phyloP scores from a whole-genome alignment of 331 rosid genomes.

The Quercus phellos region DNA sequence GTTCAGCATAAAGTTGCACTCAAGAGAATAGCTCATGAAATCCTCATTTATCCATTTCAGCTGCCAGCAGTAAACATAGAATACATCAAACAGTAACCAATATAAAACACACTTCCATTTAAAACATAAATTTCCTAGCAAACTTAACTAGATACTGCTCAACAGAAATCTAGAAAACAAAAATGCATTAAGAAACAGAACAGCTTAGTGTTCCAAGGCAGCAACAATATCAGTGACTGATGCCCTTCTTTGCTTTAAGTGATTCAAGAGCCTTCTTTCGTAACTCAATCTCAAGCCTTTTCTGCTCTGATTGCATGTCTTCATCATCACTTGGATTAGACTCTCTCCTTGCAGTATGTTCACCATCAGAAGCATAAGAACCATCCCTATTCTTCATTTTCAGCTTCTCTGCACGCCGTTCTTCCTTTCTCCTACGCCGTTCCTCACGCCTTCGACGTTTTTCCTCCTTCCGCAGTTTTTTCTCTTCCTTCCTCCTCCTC shows the following conservation, averaged over 20 bases:
- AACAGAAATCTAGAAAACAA: background rate
- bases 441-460: constrained; percentile 76
- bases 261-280: constrained; percentile 94
- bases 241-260: constrained; percentile 52
- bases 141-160: constrained; percentile 13
- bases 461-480: constrained; percentile 76
- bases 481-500: constrained; percentile 82
- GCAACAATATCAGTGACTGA: constrained; percentile 26
- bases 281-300: constrained; percentile 81
- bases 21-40: constrained; percentile 78
- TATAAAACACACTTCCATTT: constrained; percentile 23
- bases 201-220: constrained; percentile 6
- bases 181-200: background rate
- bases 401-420: constrained; percentile 69
- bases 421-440: constrained; percentile 66
- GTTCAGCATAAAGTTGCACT: constrained; percentile 53
- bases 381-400: constrained; percentile 59
- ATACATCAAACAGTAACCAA: constrained; percentile 62
- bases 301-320: constrained; percentile 47
- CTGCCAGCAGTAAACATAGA: constrained; percentile 89
- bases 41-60: constrained; percentile 81
- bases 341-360: constrained; percentile 39
- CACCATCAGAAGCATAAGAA: constrained; percentile 53
- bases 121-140: constrained; percentile 25
- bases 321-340: constrained; percentile 48